Evolutionary conservation across 1,284 basidiomycete genomes (phyloP), one percentile per base, ranked within the genome.

Genomic region (Thelephora terrestris): DNA sequence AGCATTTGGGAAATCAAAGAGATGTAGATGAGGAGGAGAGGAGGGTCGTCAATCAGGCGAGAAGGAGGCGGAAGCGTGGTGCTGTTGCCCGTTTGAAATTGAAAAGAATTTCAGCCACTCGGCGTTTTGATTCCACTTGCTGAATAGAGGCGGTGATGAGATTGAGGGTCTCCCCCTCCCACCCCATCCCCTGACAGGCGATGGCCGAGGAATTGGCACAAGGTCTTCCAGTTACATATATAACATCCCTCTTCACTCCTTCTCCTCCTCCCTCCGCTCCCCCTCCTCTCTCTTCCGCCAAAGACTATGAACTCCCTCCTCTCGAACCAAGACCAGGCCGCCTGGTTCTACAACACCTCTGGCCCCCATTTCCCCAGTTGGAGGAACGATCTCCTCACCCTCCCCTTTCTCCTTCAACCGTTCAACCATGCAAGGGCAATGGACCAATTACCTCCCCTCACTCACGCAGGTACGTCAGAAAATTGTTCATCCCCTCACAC

Each of bases 261-360:
- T 35, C 52, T 47, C 50, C 54, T 55, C 46, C 54, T 47, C 45
- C 49, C 54, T 44, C 50, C 39, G 20, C 35, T 37, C 29, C 27
- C 14, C 46, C 20, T 25, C 17, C 45, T 4, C 44, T 47, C 36
- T 53, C 35, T 49, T 17, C 36, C 7, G 45, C 17, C n/a, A n/a
- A n/a, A n/a, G 35, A 43, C 36, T 32, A 47, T 37, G 32, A 53
- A 45, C 55, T 53, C 24, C 51, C 45, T 46, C 46, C 54, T 23
- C 50, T 52, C 48, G 47, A 51, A 52, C 50, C 46, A 53, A 47
- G 49, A 52, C 45, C 50, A 54, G 24, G 49, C 52, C 24, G 34
- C 48, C 39, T 21, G 20, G 21, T 42, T 25, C n/a, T 21, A 34
- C 18, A 23, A 20, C 16, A 9, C 45, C 45, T 16, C 25, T 17